phyloP scores from a whole-genome alignment of 192 early-diverging fungal genomes.

The Dispira simplex region DNA sequence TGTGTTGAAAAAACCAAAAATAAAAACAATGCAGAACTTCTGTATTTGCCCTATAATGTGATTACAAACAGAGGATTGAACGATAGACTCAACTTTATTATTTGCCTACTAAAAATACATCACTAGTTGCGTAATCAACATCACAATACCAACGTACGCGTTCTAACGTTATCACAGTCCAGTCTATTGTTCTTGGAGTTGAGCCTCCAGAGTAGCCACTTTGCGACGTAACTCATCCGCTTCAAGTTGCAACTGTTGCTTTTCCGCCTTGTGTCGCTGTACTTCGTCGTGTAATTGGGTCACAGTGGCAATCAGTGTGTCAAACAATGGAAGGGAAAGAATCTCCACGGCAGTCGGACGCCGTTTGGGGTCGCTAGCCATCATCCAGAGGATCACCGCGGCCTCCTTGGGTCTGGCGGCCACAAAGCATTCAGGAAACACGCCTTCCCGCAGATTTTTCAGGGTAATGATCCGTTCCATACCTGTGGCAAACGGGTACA shows the following conservation, averaged over 20 bases:
- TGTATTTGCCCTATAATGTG: too few relatives aligned
- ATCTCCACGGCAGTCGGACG: slow-evolving; percentile 57
- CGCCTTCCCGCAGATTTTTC: slow-evolving; percentile 49
- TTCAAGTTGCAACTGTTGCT: neutral
- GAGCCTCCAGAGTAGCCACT: neutral
- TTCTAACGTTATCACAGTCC: too few relatives aligned
- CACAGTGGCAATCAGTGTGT: slow-evolving; percentile 17
- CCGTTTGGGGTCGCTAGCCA: slow-evolving; percentile 50
- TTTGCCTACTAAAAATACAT: too few relatives aligned
- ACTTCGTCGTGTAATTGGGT: neutral
- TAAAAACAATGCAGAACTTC: too few relatives aligned
- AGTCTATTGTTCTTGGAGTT: neutral
- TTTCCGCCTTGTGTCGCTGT: neutral
- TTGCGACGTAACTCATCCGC: neutral
- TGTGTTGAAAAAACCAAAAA: too few relatives aligned
- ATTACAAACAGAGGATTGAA: too few relatives aligned
- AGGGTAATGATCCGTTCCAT: slow-evolving; percentile 66
- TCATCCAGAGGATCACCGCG: slow-evolving; percentile 69
- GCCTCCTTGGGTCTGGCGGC: slow-evolving; percentile 36
- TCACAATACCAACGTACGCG: too few relatives aligned
- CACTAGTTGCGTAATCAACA: too few relatives aligned
- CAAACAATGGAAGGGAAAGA: slow-evolving; percentile 51
- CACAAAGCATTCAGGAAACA: slow-evolving; percentile 55
- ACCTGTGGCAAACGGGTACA: slow-evolving; percentile 51
- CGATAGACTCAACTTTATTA: too few relatives aligned